Base-by-base conservation (phyloP, 805 yeast species). In the Alloascoidea hylecoeti region DNA sequence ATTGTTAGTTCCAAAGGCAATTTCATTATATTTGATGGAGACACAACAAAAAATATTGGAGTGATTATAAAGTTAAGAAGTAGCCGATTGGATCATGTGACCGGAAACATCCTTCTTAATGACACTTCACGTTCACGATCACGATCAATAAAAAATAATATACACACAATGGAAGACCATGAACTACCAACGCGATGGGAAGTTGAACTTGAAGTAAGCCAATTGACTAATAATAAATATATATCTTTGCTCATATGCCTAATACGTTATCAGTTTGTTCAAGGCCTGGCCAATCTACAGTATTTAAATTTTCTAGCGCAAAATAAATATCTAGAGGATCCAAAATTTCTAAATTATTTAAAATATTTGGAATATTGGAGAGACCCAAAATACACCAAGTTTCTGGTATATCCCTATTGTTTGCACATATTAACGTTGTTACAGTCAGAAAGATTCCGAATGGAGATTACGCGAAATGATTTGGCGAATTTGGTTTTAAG, bases 351-450 rank as follows among this genome's bases (percentile, higher is more conserved):
- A 19, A 72, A 74, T 42, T 89, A 89, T 51, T 60, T 89, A 43
- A 67, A 75, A 17, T 89, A 89, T 52, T 63, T 89, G 38, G 84
- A 78, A 51, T 86, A 89, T 63, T 88, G 96, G 96, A 64, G 78
- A 39, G 50, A 65, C 36, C 86, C 86, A 2, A 66, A 76, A 44
- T 78, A 78, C 52, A 71, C 83, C 30, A 71, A 66, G 57, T 82
- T 64, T 58, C 63, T 75, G 46, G 92, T 79, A 15, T 81, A 84
- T 50, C 97, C 98, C 2, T 83, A 89, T 54, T 80, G 96, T 52
- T 64, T 89, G 13, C 92, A 84, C 50, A 70, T 89, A 19, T 62
- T 89, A 42, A 73, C 82, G 15, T 58, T 86, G 39, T 62, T 70
- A 33, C 51, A 60, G 36, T 55, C 61, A 44, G 59, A 61, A 3